Evolutionary conservation across 2,329 filamentous ascomycete genomes (phyloP), one percentile per base, ranked within the genome.

Genomic region (Pseudopyricularia javanii): DNA sequence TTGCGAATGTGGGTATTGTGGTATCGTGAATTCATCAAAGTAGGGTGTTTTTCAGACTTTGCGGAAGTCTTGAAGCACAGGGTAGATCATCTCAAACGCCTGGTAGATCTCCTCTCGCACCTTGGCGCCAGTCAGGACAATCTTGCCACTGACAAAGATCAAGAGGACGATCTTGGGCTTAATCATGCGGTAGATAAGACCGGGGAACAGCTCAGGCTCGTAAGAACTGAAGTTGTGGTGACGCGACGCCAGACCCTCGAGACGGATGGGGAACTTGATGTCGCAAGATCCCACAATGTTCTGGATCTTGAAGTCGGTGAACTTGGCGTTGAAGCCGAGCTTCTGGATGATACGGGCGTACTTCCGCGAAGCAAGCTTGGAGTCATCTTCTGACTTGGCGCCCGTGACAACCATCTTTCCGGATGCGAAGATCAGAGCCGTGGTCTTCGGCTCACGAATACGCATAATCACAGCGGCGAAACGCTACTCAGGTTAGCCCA

Each of bases 171-270:
- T 95, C 83, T 97, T 97, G 20, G 93, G 93, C 78, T 97, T 97
- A 78, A 97, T 96, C 93, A 98, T 98, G 69, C 93, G 90, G 74
- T 98, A 98, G 73, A 98, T 98, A 51, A 98, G 84, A 82, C 93
- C 93, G 64, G 93, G 93, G 80, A 97, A 98, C 68, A 98, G 71
- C 68, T 98, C 93, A 60, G 93, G 93, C 71, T 98, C 93, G 71
- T 98, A 98, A 54, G 91, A 96, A 72, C 88, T 94, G 82, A 97
- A 98, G 74, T 95, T 95, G 78, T 97, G 91, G 79, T 98, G 93
- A 72, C 91, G 89, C 61, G 86, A 93, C 15, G 93, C 93, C 67
- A 98, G 76, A 72, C 93, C 93, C 69, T 97, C 93, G 55, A 98
- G 79, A 60, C 93, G 89, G 62, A 98, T 96, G 52, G 93, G 93